Base-by-base conservation (phyloP, 495 filamentous ascomycete genomes). In the Patellaria atrata region DNA sequence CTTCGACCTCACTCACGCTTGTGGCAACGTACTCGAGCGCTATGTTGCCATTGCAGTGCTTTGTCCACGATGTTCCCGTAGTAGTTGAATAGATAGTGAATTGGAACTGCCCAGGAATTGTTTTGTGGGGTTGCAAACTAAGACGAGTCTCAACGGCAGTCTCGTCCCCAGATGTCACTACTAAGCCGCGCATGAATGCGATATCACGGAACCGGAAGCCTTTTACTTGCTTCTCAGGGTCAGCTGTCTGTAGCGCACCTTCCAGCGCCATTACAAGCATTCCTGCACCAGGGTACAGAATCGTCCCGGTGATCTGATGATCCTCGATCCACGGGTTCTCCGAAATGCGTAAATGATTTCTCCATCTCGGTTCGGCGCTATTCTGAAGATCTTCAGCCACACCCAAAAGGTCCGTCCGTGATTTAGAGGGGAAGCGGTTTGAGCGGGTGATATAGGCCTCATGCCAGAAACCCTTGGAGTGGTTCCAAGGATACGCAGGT, bases 321-420 rank as follows among this genome's bases (percentile, higher is more conserved):
- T 39, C 30, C 10, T 33, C 30, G n/a, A 44, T 19, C 41, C 41
- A 44, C 22, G 41, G 41, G 11, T 37, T 17, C 20, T 44, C 41
- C 14, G 35, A 32, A 12, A 44, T n/a, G 1, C 41, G 41, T 13
- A 44, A 17, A 19, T 38, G 24, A 16, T 44, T 44, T 18, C 41
- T 17, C 41, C 41, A 44, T 1, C 32, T 44, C 2, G 41, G 41
- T 21, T 44, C 41, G 21, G 40, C 15, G 14, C 35, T 31, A 21
- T 44, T 44, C 7, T 30, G 40, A 22, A 38, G 35, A 15, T 23
- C 29, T 10, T 30, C 35, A 5, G 37, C 29, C 5, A 25, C 22
- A 15, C 41, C 41, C 14, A 44, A 16, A 18, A 44, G 38, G 22
- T 45, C 43, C 8, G 26, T 12, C 18, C 41, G 19, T 2, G 27